Evolutionary conservation across 331 rosid genomes (phyloP), one percentile per base, ranked within the genome.

Genomic region (Acacia concinna): DNA sequence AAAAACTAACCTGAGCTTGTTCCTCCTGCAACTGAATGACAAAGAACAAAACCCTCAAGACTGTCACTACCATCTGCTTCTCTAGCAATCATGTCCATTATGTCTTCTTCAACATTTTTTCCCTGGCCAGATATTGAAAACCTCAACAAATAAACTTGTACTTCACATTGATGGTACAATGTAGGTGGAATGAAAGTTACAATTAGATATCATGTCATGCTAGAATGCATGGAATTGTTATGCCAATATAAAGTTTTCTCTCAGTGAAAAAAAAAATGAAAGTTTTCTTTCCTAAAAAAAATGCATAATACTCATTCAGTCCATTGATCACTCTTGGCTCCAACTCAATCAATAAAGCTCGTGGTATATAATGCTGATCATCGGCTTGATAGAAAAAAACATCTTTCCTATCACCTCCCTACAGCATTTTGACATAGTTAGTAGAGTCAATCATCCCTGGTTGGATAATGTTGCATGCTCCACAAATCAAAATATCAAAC

Each of bases 21-120:
- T 81, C 98, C 98, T 78, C 98, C 98, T 32, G 98, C 97, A 81
- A 94, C 92, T 38, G 98, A 94, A 77, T 94, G 98, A 73, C 97
- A 94, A n/a, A 94, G 85, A 81, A 94, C 98, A 87, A 94, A 94
- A 79, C 98, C 98, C 85, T 94, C 98, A 68, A 94, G 98, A 85
- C 98, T 94, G 81, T 94, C 98, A 87, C 98, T 92, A 20, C 98
- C 98, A 89, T 94, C 98, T 49, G 97, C 98, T 85, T 94, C 98
- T 87, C 98, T 88, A 68, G 92, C 98, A 84, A 94, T 94, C 98
- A 94, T 94, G 82, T 94, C 98, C 98, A 94, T 94, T 85, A 94
- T 94, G 78, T 93, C 97, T 89, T 94, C 98, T 87, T 94, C 97
- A 78, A 94, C 98, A 79, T 89, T 90, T 84, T 94, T 88, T 70